Conservation (phyloP, 352 stramenopile genomes). For the Pythium scleroteichum region DNA sequence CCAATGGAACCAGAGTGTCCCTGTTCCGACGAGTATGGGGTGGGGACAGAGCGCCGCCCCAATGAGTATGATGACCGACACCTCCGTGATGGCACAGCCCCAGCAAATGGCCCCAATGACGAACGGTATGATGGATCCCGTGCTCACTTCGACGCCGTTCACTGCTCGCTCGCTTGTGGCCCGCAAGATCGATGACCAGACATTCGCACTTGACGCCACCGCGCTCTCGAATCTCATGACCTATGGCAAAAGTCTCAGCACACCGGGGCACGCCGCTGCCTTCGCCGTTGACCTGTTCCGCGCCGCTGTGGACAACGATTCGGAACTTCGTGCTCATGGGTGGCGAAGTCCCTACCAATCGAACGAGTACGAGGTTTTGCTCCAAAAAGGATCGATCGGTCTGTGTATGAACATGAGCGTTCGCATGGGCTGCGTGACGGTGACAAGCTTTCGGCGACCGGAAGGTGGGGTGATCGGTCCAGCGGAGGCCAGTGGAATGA, state of each 20-base stretch:
- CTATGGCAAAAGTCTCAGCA: slow-evolving; percentile 67
- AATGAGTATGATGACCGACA: slow-evolving; percentile 11
- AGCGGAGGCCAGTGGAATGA: slow-evolving; percentile 80
- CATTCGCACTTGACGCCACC: slow-evolving; percentile 50
- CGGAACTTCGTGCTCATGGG: slow-evolving; percentile 41
- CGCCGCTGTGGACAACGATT: slow-evolving; percentile 42
- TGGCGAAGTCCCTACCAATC: slow-evolving; percentile 67
- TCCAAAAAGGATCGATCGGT: slow-evolving; percentile 86
- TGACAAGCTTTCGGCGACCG: slow-evolving; percentile 82
- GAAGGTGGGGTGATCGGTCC: slow-evolving; percentile 74
- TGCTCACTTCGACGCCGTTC: slow-evolving; percentile 60
- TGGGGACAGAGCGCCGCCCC: slow-evolving; percentile 13
- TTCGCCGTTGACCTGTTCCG: slow-evolving; percentile 73
- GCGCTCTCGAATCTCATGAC: slow-evolving; percentile 46
- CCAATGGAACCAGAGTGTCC: slow-evolving; percentile 39
- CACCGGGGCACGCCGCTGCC: slow-evolving; percentile 58
- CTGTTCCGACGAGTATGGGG: slow-evolving; percentile 9
- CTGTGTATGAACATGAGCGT: slow-evolving; percentile 92
- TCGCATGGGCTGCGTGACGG: slow-evolving; percentile 70
- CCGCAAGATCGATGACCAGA: slow-evolving; percentile 63
- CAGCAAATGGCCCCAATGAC: slow-evolving; percentile 1
- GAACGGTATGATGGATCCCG: slow-evolving; percentile 31
- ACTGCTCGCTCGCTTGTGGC: slow-evolving; percentile 54
- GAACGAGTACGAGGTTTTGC: slow-evolving; percentile 84
- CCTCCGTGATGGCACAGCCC: neutral